Conservation (phyloP, 768 basidiomycete genomes). For the Collybia mongolica region DNA sequence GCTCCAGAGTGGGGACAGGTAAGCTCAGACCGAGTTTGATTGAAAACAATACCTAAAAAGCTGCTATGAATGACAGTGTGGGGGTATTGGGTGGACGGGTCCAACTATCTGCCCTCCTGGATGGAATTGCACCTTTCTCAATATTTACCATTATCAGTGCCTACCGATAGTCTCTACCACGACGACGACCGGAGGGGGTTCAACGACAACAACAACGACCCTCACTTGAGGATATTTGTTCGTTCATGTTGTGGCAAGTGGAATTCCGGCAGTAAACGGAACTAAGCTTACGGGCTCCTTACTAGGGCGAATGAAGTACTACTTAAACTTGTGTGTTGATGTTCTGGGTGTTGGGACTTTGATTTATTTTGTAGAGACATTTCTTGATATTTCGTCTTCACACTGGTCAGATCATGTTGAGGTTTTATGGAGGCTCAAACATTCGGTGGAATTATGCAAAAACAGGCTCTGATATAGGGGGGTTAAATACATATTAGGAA, state of each 20-base stretch:
- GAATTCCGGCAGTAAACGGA: too few species aligned
- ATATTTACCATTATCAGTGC: constrained; percentile 54
- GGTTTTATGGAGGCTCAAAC: too few species aligned
- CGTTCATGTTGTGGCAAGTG: constrained; percentile 54
- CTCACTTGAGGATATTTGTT: constrained; percentile 50
- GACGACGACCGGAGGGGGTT: constrained; percentile 28
- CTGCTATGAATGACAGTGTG: constrained; percentile 35
- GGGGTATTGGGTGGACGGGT: constrained; percentile 51
- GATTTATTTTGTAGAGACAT: too few species aligned
- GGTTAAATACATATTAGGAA: too few species aligned
- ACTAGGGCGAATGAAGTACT: too few species aligned
- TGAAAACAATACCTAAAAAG: neutral
- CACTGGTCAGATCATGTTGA: too few species aligned
- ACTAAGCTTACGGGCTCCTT: too few species aligned
- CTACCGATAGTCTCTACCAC: constrained; percentile 38
- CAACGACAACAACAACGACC: constrained; percentile 36
- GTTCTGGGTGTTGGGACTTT: too few species aligned
- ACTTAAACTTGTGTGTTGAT: too few species aligned
- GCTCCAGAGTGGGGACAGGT: constrained; percentile 27
- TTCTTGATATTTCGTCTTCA: too few species aligned
- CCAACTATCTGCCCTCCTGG: constrained; percentile 48
- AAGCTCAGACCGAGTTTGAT: neutral
- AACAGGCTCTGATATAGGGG: too few species aligned
- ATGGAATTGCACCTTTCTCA: constrained; percentile 42
- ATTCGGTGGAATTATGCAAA: too few species aligned